Base-by-base conservation (phyloP, 805 yeast genomes). In the Wickerhamiella vanderwaltii region DNA sequence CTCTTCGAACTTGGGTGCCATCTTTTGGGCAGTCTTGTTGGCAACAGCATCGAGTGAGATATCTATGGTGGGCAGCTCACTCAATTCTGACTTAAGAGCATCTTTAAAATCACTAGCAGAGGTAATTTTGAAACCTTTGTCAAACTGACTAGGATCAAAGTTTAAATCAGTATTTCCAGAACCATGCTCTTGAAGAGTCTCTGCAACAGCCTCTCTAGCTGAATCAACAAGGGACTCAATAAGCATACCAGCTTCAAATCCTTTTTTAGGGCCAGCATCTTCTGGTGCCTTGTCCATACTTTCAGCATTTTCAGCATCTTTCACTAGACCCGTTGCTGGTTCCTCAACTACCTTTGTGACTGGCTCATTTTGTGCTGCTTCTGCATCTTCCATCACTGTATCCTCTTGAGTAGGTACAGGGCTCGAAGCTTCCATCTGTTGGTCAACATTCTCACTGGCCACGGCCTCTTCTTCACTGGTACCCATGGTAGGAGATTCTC, bases 1-100 rank as follows among this genome's bases (percentile, higher is more conserved):
- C 30, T 41, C 28, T 12, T 32, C 32, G 16, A 41, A 31, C 23
- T 34, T 29, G 23, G 43, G 35, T 18, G 15, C 33, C 29, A 32
- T 20, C 23, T 41, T 33, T 17, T 29, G n/a, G 4, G 35, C 41
- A 12, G 41, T 38, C 18, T 30, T 29, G n/a, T 29, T 28, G 24
- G 35, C 35, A 5, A 38, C 33, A 4, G 32, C 30, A 29, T 38
- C 35, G 6, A 30, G 15, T 4, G 41, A 38, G 12, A 38, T 38
- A 12, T 30, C 20, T 13, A 38, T 12, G 3, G 35, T 30, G 23
- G 35, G 35, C 29, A 30, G 16, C 15, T 30, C 24, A 6, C 17
- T 16, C 13, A 38, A 24, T 25, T 38, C 29, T 3, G 29, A 18
- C 19, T 28, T 20, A 18, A 38, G 25, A 11, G 41, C 35, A 9